A percentile compares a stretch with the other conserved stretches of the same genome.
These are phyloP conservation scores for Ophiostoma australiae DNA, from an alignment of 2,329 filamentous ascomycete genomes.

Conservation along the genomic window DNA sequence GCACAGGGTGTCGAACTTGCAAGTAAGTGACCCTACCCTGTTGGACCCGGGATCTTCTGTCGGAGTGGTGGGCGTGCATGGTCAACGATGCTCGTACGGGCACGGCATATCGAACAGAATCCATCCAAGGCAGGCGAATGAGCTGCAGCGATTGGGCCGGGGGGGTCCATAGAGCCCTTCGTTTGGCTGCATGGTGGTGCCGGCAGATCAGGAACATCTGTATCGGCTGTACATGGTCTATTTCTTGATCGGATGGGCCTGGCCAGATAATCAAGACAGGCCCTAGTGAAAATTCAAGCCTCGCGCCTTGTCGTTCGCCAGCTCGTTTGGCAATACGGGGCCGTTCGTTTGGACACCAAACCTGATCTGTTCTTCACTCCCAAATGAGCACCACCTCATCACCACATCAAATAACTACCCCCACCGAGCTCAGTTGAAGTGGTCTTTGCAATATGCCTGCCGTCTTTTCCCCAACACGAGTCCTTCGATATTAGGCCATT, in stretches of 20 bases:
- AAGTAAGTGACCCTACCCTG: constrained; percentile 20
- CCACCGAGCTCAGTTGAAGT: background rate
- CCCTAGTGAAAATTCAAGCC: background rate
- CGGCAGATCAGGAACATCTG: background rate
- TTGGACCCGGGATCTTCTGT: background rate
- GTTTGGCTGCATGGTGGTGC: background rate
- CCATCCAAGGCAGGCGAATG: background rate
- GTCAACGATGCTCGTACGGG: background rate
- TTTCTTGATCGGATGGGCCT: background rate
- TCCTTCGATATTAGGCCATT: background rate
- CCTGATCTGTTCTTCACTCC: background rate
- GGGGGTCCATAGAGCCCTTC: background rate
- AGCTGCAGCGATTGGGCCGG: background rate
- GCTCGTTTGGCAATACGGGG: constrained; percentile 1
- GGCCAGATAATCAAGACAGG: too few relatives aligned
- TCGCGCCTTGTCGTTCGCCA: background rate
- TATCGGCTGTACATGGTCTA: background rate
- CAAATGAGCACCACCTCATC: background rate
- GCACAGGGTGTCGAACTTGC: constrained; percentile 26
- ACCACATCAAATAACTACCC: background rate
- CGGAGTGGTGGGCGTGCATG: background rate
- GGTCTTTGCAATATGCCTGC: background rate
- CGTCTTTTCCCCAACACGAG: background rate
- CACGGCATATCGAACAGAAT: background rate
- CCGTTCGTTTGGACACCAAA: background rate